Base-by-base conservation (phyloP, 768 basidiomycete species). In the Hygrophorus russula region DNA sequence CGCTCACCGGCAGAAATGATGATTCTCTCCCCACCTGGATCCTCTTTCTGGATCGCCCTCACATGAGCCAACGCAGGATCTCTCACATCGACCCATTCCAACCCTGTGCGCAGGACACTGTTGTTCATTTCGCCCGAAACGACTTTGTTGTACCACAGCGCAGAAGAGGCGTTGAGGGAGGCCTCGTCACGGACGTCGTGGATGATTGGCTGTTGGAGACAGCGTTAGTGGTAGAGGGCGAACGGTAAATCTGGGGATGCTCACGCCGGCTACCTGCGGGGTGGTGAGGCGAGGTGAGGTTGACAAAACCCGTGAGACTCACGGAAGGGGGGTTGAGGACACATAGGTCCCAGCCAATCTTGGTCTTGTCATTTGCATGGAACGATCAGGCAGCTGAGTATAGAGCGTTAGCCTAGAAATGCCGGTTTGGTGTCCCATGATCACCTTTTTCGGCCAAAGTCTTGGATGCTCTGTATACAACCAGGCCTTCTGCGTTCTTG, bases 381-480 rank as follows among this genome's bases (percentile, higher is more conserved):
- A 69, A 66, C 1, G 64, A 58, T 67, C 65, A 69, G 10, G 63
- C 65, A 15, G 71, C 70, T 71, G 7, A 24, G 24, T 24, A 32
- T 14, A 20, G 18, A 39, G 5, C 24, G 3, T 18, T 20, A 34
- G 20, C 12, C 24, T 27, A n/a, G n/a, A 32, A n/a, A n/a, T n/a
- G n/a, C n/a, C n/a, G n/a, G 5, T 1, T 35, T 14, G 3, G 20
- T 14, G 20, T 13, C 2, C 7, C 13, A 13, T 33, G 42, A 47
- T 5, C 44, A 72, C 76, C 68, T 59, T 63, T 66, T 59, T 88
- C 85, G 0, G 81, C 78, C 1, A 82, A 62, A 1, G 66, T 69
- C 63, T 87, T 86, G 13, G 73, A 75, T 2, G 78, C 75, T 15
- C 66, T 52, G 55, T 87, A 86, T 50, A 71, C 75, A 14, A 57